These are phyloP conservation scores for Butyriboletus regius DNA, from an alignment of 1,284 basidiomycete genomes.

Conservation along the genomic window DNA sequence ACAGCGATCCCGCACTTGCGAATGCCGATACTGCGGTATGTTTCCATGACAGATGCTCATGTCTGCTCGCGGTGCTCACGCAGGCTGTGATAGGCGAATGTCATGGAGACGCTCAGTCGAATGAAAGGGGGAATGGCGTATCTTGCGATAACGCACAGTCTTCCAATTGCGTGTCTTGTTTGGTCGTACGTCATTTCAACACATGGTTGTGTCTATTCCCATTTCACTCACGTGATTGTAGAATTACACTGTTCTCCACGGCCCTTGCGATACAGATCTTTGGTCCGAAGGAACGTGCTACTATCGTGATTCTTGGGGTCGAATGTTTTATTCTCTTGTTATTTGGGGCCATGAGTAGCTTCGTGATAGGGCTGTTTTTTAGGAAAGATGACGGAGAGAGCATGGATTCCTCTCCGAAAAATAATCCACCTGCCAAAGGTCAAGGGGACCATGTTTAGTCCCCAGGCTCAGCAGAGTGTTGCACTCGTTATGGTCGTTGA, in stretches of 20 bases:
- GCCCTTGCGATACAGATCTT: constrained; percentile 13
- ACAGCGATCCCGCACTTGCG: neutral
- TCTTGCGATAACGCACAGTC: constrained; percentile 10
- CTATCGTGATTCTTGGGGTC: neutral
- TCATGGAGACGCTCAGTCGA: constrained; percentile 4
- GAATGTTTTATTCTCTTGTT: constrained; percentile 7
- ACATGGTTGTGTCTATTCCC: neutral
- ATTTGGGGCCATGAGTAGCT: constrained; percentile 1
- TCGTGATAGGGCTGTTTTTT: constrained; percentile 3
- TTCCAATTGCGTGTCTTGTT: neutral
- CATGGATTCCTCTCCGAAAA: neutral
- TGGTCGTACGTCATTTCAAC: constrained; percentile 12
- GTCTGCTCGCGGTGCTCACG: neutral
- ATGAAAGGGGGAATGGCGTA: constrained; percentile 8
- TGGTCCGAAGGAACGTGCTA: neutral
- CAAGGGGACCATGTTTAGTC: no score
- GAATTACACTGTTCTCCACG: neutral
- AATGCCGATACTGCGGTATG: constrained; percentile 8
- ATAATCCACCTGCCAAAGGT: neutral
- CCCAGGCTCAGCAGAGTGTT: no score
- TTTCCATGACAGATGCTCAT: neutral
- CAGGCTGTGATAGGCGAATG: neutral
- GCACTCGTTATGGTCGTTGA: no score
- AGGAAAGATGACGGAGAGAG: neutral
- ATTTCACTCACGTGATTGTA: neutral